These are phyloP conservation scores for Venturia asperata DNA, from an alignment of 2,329 filamentous ascomycete genomes.

Conservation along the genomic window DNA sequence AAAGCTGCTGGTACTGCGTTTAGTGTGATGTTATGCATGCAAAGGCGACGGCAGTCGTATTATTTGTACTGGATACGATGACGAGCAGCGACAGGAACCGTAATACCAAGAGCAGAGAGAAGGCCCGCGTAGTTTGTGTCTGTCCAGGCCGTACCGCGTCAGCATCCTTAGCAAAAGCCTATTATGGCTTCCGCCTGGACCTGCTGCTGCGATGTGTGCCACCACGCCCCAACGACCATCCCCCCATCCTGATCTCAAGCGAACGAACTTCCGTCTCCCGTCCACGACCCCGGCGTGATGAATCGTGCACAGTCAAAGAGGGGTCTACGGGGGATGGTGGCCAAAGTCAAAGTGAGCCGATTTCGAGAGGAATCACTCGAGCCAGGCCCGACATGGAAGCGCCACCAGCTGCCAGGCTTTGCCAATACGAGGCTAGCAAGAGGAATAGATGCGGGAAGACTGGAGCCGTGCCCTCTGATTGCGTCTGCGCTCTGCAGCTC, in stretches of 20 bases:
- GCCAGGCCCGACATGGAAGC: background rate
- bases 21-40: background rate
- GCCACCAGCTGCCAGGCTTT: conserved; percentile 2
- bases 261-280: conserved; percentile 3
- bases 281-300: background rate
- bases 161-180: conserved; percentile 1
- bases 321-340: background rate
- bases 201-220: background rate
- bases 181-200: background rate
- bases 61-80: background rate
- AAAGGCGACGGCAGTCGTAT: background rate
- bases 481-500: background rate
- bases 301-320: conserved; percentile 9
- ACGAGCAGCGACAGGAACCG: background rate
- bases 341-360: background rate
- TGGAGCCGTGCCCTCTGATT: conserved; percentile 3
- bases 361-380: background rate
- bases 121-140: background rate
- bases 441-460: conserved; percentile 2
- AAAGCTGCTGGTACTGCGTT: background rate
- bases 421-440: background rate
- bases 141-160: conserved; percentile 12
- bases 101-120: background rate
- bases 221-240: background rate
- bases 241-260: background rate